Conservation (phyloP, 2,329 filamentous ascomycete species). For the Fusarium foetens region DNA sequence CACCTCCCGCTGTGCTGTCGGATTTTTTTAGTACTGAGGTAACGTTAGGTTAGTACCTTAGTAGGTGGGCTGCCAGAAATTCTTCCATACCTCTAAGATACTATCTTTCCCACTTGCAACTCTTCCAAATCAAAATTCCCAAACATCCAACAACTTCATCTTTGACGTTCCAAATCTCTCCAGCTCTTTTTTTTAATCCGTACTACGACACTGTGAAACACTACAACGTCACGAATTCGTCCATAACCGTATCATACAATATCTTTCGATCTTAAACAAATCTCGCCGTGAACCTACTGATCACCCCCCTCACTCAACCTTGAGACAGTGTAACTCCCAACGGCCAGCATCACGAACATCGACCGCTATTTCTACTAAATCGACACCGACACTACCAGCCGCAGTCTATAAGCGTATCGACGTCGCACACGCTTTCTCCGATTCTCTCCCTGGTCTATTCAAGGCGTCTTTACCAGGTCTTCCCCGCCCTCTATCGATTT, state of each 20-base stretch:
- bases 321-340: constrained; percentile 32
- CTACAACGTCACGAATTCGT: constrained; percentile 16
- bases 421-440: constrained; percentile 12
- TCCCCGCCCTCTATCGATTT: constrained; percentile 41
- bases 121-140: constrained; percentile 30
- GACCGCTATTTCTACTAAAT: constrained; percentile 4
- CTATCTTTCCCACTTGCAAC: constrained; percentile 29
- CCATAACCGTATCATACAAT: not conserved
- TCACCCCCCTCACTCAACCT: constrained; percentile 36
- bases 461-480: constrained; percentile 38
- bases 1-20: not conserved
- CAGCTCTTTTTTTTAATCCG: not conserved
- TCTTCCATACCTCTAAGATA: constrained; percentile 24
- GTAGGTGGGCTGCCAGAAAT: constrained; percentile 37
- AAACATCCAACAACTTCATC: constrained; percentile 25
- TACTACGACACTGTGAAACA: not conserved
- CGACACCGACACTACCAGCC: not conserved
- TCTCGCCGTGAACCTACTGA: constrained; percentile 22
- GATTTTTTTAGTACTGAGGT: constrained; percentile 14
- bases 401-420: not conserved
- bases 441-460: constrained; percentile 7
- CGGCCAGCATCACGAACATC: constrained; percentile 28
- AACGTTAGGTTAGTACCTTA: not conserved
- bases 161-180: constrained; percentile 8
- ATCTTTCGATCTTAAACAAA: constrained; percentile 9